phyloP scores from a whole-genome alignment of 1,284 basidiomycete species.

The Ceratobasidium sp. region DNA sequence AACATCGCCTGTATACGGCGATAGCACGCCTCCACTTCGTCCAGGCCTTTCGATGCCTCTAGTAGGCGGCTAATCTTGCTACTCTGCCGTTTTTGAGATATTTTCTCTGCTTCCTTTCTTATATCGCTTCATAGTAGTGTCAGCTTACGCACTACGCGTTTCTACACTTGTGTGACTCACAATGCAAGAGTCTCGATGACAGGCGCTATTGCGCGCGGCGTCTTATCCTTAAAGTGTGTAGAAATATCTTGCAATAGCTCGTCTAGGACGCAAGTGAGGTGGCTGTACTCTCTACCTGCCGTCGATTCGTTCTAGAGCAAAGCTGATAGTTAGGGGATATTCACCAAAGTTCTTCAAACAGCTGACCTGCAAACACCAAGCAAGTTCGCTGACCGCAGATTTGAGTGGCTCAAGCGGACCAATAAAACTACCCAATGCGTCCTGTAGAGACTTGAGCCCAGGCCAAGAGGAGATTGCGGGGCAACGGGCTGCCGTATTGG shows the following conservation, averaged over 20 bases:
- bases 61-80: background rate
- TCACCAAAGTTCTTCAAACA: background rate
- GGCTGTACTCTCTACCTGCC: background rate
- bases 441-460: background rate
- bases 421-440: background rate
- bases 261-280: background rate
- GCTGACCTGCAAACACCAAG: background rate
- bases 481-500: too few species aligned
- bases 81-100: background rate
- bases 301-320: background rate
- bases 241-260: background rate
- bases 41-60: background rate
- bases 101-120: background rate
- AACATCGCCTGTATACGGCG: background rate
- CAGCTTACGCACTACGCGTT: background rate
- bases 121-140: background rate
- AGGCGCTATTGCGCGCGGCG: background rate
- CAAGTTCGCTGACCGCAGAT: background rate
- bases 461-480: background rate
- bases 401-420: background rate
- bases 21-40: slow-evolving; percentile 16
- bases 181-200: background rate
- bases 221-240: background rate
- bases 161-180: background rate
- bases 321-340: background rate